Conservation (phyloP, 495 filamentous ascomycete species). For the Neurospora tetrasperma region DNA sequence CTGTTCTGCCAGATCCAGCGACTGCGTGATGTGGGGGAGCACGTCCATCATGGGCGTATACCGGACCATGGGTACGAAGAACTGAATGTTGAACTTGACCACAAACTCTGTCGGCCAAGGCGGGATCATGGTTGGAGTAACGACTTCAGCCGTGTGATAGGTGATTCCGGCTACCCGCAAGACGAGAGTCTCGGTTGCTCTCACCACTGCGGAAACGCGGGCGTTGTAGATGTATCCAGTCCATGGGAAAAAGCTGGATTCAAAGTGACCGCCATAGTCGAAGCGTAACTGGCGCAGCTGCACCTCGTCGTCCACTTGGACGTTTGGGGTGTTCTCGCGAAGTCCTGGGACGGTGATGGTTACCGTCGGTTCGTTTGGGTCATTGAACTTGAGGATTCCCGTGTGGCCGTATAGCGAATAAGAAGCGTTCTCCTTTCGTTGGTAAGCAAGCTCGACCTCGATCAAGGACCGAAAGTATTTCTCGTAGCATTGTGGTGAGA, state of each 20-base stretch:
- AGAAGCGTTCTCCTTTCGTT: conserved; percentile 14
- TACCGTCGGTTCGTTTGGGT: not conserved
- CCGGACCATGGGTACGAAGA: conserved; percentile 15
- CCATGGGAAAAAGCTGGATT: conserved; percentile 12
- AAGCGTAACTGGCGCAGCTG: conserved; percentile 30
- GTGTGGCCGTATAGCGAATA: conserved; percentile 15
- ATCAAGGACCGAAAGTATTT: conserved; percentile 13
- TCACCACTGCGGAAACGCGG: conserved; percentile 14
- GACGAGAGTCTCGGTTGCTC: conserved; percentile 11
- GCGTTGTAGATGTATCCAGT: conserved; percentile 19
- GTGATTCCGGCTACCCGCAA: conserved; percentile 9
- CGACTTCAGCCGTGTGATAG: not conserved
- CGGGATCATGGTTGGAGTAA: not conserved
- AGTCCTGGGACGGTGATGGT: conserved; percentile 29
- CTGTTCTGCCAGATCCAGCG: conserved; percentile 8
- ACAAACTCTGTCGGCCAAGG: not conserved
- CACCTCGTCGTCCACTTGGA: conserved; percentile 34
- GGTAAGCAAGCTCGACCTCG: conserved; percentile 10
- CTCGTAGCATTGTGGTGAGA: conserved; percentile 10
- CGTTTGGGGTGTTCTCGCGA: conserved; percentile 30
- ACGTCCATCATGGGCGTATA: conserved; percentile 11
- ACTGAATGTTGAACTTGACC: conserved; percentile 17
- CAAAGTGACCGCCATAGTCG: conserved; percentile 6
- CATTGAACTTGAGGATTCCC: not conserved
- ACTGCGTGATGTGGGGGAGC: conserved; percentile 13